These are phyloP conservation scores for Grifola frondosa DNA, from an alignment of 1,284 basidiomycete genomes.

Conservation along the genomic window DNA sequence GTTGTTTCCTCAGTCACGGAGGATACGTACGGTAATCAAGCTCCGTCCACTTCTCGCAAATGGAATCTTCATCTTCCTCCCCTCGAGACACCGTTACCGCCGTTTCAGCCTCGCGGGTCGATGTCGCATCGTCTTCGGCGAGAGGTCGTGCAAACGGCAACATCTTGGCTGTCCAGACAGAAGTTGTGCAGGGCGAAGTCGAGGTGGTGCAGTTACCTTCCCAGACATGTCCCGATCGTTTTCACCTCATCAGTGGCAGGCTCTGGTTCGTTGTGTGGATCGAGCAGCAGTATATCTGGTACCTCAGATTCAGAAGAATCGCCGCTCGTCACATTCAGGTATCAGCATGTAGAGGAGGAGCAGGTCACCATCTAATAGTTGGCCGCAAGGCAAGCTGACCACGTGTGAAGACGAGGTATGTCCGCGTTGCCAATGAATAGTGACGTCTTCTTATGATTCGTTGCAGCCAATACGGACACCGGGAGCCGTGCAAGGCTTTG, in stretches of 20 bases:
- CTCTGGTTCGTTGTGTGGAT: constrained; percentile 8
- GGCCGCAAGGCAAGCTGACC: constrained; percentile 68
- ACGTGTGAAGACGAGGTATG: constrained; percentile 81
- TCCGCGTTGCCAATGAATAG: background rate
- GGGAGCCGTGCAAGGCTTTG: constrained; percentile 85
- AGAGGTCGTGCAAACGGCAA: constrained; percentile 15
- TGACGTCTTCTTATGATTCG: background rate
- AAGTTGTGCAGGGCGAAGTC: constrained; percentile 2
- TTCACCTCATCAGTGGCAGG: constrained; percentile 11
- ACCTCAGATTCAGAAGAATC: constrained; percentile 19
- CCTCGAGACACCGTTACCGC: no score
- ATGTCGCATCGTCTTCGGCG: constrained; percentile 19
- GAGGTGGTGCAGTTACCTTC: constrained; percentile 20
- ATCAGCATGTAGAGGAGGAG: constrained; percentile 67
- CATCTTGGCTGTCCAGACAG: background rate
- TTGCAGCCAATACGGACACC: constrained; percentile 78
- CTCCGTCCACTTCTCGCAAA: constrained; percentile 39
- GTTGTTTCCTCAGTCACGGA: background rate
- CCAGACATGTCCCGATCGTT: constrained; percentile 13
- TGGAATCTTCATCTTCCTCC: constrained; percentile 51
- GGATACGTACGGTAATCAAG: background rate
- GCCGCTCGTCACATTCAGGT: constrained; percentile 54
- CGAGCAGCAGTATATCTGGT: constrained; percentile 10
- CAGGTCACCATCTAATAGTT: constrained; percentile 75
- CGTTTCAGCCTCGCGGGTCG: no score